Evolutionary conservation across 345 rosid genomes (phyloP), one percentile per base, ranked within the genome.

Genomic region (Laguncularia racemosa): DNA sequence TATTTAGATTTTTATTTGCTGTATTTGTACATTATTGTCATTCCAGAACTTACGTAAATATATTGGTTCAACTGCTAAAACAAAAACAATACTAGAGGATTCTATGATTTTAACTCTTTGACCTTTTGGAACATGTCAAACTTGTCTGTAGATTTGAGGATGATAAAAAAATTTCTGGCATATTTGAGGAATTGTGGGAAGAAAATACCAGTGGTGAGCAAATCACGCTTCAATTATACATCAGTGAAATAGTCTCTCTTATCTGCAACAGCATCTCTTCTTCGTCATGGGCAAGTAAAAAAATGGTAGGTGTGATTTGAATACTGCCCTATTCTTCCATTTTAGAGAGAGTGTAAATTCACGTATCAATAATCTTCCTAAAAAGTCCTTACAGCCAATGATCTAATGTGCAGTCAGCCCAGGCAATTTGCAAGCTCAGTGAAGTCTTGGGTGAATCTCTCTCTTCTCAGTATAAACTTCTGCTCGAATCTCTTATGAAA

Each of bases 121-220:
- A 33, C 40, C 7, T 33, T 33, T 19, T 44, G 48, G 57, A 16
- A 48, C 28, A 28, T 56, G 48, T 51, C 52, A 51, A 59, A 16
- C 33, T 15, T 64, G 11, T 66, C 44, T 75, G 54, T 86, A 92
- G 98, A 79, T 92, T 92, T 77, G 96, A 89, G 63, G 95, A 92
- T 78, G 98, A 92, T 71, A 86, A 86, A 79, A 57, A 69, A 70
- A 76, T 86, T 71, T 77, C 98, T 17, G 71, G 84, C 44, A 79
- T 86, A 68, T 92, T 82, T 78, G 98, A 92, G 82, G 98, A 92
- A 61, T 71, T 92, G 57, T 92, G 96, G 98, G 96, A 92, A 78
- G 98, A 92, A 76, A 84, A 71, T 57, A 78, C 87, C 46, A 84
- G 93, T 72, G 92, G 93, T 48, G 98, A 92, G 69, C 77, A 86